Conservation (phyloP, 305 asterid species). For the Solanum hybrid region DNA sequence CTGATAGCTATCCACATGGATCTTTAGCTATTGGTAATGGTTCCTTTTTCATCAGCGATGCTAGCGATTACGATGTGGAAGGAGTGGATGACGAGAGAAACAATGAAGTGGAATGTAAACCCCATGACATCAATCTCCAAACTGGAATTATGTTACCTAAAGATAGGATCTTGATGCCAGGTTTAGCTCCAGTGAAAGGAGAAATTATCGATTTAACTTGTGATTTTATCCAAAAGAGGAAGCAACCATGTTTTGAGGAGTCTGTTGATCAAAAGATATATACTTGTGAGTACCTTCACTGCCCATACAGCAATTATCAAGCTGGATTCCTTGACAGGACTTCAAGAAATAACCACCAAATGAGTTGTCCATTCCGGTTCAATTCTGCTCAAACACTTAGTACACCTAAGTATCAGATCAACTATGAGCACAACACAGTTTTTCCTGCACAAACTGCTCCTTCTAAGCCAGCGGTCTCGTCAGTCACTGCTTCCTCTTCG, state of each 20-base stretch:
- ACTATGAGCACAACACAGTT: constrained; percentile 14
- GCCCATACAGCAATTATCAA: constrained; percentile 40
- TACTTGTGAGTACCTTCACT: constrained; percentile 44
- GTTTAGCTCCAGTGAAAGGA: constrained; percentile 35
- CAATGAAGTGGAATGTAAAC: constrained; percentile 29
- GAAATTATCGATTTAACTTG: constrained; percentile 34
- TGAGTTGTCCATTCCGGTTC: constrained; percentile 36
- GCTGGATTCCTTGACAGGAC: constrained; percentile 41
- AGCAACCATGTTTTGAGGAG: constrained; percentile 23
- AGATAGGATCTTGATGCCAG: constrained; percentile 13
- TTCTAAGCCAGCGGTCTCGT: constrained; percentile 10
- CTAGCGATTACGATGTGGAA: constrained; percentile 52
- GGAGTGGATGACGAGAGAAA: constrained; percentile 27
- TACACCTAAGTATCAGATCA: constrained; percentile 14
- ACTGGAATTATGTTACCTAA: constrained; percentile 14
- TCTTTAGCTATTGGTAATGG: constrained; percentile 20
- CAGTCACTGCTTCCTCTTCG: constrained; percentile 11
- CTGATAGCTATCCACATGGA: constrained; percentile 24
- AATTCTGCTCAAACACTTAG: constrained; percentile 10
- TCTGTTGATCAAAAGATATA: constrained; percentile 20
- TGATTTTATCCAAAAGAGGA: constrained; percentile 36
- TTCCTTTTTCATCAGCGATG: constrained; percentile 19
- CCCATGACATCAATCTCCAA: constrained; percentile 18
- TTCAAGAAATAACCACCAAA: constrained; percentile 52
- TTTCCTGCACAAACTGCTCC: constrained; percentile 2